Percentiles rank a stretch among this genome's conserved stretches.
phyloP scores from a whole-genome alignment of 1,139 yeast species.

The Eremothecium sinecaudum region DNA sequence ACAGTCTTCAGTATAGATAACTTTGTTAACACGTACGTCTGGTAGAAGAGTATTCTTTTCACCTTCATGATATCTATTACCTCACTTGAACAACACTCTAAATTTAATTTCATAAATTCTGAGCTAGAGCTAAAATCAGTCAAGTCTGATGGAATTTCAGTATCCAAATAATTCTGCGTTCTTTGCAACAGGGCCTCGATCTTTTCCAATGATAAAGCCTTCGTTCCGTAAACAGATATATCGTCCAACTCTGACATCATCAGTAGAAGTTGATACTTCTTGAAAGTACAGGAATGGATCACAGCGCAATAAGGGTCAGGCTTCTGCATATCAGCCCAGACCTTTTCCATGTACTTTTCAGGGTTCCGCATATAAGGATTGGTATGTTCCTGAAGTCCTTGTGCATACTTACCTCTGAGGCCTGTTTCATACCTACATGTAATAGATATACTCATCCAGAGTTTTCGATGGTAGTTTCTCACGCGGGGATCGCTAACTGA shows the following conservation, averaged over 20 bases:
- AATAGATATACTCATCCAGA: constrained; percentile 23
- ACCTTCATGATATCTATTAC: constrained; percentile 1
- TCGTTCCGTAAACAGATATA: constrained; percentile 16
- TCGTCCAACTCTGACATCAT: constrained; percentile 21
- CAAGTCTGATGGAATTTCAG: constrained; percentile 2
- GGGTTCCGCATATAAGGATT: constrained; percentile 16
- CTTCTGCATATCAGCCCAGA: constrained; percentile 16
- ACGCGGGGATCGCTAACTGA: constrained; percentile 16
- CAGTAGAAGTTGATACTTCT: constrained; percentile 21
- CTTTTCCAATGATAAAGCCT: constrained; percentile 13
- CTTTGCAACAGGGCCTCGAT: constrained; percentile 15
- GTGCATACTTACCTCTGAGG: constrained; percentile 21
- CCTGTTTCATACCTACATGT: constrained; percentile 22
- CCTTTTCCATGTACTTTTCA: constrained; percentile 16
- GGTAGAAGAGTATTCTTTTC: constrained; percentile 15
- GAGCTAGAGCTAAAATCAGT: background rate
- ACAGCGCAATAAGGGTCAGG: constrained; percentile 10
- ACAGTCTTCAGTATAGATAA: constrained; percentile 22
- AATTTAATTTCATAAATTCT: background rate
- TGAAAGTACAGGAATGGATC: constrained; percentile 18
- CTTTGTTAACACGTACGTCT: constrained; percentile 18
- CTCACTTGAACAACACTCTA: constrained; percentile 1
- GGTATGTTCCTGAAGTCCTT: constrained; percentile 14
- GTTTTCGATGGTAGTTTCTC: constrained; percentile 23
- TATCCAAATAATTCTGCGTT: constrained; percentile 9